Conservation (phyloP, 2,329 filamentous ascomycete genomes). For the Fusarium zealandicum region DNA sequence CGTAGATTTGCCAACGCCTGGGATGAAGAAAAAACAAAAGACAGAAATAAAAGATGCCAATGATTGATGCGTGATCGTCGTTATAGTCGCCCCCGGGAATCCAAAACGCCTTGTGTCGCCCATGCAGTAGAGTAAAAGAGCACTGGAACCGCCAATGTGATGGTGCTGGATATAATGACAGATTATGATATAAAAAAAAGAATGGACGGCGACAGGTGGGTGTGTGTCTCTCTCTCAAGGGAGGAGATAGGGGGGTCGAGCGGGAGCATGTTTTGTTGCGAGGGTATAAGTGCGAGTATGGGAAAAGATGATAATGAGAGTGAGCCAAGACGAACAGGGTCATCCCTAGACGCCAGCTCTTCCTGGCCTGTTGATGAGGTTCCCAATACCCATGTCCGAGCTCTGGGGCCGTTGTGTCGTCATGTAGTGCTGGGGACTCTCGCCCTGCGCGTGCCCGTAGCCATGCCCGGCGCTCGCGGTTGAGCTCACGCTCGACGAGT, state of each 20-base stretch:
- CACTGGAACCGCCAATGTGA: slow-evolving; percentile 9
- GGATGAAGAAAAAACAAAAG: not conserved
- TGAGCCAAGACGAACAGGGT: not conserved
- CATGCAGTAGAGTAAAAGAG: slow-evolving; percentile 27
- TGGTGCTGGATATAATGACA: slow-evolving; percentile 18
- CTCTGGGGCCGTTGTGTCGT: slow-evolving; percentile 58
- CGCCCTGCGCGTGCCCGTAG: slow-evolving; percentile 47
- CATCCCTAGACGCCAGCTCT: slow-evolving; percentile 35
- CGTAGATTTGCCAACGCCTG: slow-evolving; percentile 17
- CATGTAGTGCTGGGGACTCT: slow-evolving; percentile 55
- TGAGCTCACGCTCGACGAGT: slow-evolving; percentile 63
- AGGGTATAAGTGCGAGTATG: not conserved
- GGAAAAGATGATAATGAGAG: not conserved
- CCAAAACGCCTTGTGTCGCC: slow-evolving; percentile 25
- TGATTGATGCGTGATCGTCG: slow-evolving; percentile 33
- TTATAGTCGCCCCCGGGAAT: slow-evolving; percentile 27
- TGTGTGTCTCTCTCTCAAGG: not conserved
- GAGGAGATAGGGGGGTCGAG: not conserved
- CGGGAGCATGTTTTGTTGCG: not conserved
- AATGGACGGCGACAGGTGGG: slow-evolving; percentile 31
- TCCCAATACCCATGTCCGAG: slow-evolving; percentile 67
- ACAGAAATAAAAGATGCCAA: slow-evolving; percentile 7
- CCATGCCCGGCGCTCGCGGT: slow-evolving; percentile 50
- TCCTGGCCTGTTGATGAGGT: slow-evolving; percentile 62
- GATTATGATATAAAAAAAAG: slow-evolving; percentile 28